Evolutionary conservation across 73 alveolate species (phyloP).

Genomic region (Tetrahymena elliotti): DNA sequence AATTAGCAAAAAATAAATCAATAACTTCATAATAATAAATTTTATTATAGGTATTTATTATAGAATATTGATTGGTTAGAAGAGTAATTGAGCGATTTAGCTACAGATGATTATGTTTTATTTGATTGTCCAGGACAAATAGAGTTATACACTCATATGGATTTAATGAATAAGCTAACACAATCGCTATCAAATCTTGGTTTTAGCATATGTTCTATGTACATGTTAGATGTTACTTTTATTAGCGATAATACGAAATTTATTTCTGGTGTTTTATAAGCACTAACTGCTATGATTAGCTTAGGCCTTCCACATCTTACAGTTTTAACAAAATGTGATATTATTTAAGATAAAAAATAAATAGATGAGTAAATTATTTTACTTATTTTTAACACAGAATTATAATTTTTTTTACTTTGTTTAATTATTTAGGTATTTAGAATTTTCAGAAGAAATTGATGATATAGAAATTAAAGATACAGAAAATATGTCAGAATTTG

Average conservation of each 20-base stretch:
- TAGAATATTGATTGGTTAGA: constrained; percentile 68
- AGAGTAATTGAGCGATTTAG: constrained; percentile 62
- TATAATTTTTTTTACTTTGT: not conserved
- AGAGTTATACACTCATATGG: constrained; percentile 95
- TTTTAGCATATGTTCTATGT: constrained; percentile 79
- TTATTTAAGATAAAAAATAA: constrained; percentile 23
- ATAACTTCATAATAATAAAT: not conserved
- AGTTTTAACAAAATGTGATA: constrained; percentile 61
- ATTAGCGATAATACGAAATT: constrained; percentile 85
- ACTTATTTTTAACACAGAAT: not conserved
- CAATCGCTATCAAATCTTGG: constrained; percentile 68
- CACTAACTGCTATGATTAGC: constrained; percentile 95
- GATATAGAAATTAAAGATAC: not conserved
- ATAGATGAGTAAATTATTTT: constrained; percentile 2
- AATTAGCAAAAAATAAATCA: not conserved
- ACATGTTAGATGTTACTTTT: constrained; percentile 88
- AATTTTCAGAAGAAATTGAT: not conserved
- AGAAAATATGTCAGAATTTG: not conserved
- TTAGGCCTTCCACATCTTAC: constrained; percentile 93
- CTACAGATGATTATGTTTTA: constrained; percentile 71
- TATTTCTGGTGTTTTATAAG: constrained; percentile 79
- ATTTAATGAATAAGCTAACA: constrained; percentile 79
- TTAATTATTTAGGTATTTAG: not conserved
- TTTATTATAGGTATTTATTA: constrained; percentile 32
- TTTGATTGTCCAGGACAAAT: constrained; percentile 92